These are phyloP conservation scores for Apiotrichum mycotoxinovorans DNA, from an alignment of 1,284 basidiomycete genomes.

Conservation along the genomic window DNA sequence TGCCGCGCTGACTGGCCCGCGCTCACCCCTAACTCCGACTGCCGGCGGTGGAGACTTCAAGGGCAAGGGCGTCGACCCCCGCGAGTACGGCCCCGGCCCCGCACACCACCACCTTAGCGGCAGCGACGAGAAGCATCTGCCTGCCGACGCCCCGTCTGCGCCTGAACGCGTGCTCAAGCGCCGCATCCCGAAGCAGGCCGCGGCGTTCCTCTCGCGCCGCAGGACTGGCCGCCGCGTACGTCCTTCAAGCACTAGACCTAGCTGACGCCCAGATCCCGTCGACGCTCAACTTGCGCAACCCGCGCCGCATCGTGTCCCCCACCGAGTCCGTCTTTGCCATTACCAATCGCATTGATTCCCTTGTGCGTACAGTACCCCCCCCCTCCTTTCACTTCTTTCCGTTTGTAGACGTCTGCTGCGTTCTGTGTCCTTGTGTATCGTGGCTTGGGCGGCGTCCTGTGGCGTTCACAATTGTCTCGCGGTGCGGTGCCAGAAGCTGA, in stretches of 20 bases:
- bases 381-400: too few species aligned
- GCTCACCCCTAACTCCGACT: too few species aligned
- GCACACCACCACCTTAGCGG: not conserved
- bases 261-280: not conserved
- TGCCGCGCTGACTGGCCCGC: too few species aligned
- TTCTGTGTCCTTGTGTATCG: too few species aligned
- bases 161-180: not conserved
- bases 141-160: not conserved
- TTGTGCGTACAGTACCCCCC: too few species aligned
- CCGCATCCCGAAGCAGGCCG: not conserved
- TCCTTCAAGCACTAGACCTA: not conserved
- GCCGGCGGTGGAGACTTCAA: too few species aligned
- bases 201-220: not conserved
- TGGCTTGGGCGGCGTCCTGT: too few species aligned
- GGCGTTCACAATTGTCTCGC: not conserved
- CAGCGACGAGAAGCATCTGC: not conserved
- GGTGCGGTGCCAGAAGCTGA: not conserved
- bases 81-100: not conserved
- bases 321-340: conserved; percentile 6
- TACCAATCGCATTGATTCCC: conserved; percentile 3
- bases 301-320: conserved; percentile 8
- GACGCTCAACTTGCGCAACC: not conserved
- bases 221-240: not conserved
- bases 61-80: conserved; percentile 13
- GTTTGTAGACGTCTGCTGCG: too few species aligned